Evolutionary conservation across 2,329 filamentous ascomycete species (phyloP).

Genomic region (Fusarium globosum): DNA sequence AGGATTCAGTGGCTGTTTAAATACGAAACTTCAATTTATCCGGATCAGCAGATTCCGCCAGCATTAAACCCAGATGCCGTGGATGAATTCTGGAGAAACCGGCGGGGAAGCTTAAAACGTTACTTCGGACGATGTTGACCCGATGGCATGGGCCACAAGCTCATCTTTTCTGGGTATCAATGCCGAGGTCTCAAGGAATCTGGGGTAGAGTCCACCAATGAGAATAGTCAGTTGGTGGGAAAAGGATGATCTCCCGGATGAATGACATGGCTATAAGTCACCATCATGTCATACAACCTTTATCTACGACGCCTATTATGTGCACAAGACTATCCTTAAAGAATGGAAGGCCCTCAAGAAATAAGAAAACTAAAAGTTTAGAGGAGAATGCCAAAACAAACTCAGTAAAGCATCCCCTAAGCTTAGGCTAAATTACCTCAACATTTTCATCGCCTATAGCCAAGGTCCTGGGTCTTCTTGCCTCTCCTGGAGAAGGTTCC

Average conservation of each 20-base stretch:
- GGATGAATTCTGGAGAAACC: background rate
- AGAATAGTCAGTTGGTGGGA: no score
- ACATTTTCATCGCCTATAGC: background rate
- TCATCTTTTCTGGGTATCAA: background rate
- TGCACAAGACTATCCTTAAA: rapidly evolving
- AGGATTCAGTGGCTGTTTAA: background rate
- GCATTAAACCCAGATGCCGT: background rate
- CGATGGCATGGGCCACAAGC: background rate
- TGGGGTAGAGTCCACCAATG: constrained; percentile 10
- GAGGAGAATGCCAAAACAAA: no score
- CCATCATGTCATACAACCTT: no score
- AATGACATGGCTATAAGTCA: background rate
- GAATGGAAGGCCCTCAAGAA: rapidly evolving
- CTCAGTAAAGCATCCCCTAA: rapidly evolving
- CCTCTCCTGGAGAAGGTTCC: background rate
- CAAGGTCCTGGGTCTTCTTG: background rate
- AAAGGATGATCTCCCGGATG: background rate
- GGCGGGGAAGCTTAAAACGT: constrained; percentile 9
- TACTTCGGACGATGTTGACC: background rate
- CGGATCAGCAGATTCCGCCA: background rate
- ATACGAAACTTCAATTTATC: background rate
- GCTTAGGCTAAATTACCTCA: background rate
- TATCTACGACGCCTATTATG: no score
- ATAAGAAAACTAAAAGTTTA: rapidly evolving
- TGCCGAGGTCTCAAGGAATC: background rate